These are phyloP conservation scores for Paraleonurus japonicus DNA, from an alignment of 257 asterid genomes.

Conservation along the genomic window DNA sequence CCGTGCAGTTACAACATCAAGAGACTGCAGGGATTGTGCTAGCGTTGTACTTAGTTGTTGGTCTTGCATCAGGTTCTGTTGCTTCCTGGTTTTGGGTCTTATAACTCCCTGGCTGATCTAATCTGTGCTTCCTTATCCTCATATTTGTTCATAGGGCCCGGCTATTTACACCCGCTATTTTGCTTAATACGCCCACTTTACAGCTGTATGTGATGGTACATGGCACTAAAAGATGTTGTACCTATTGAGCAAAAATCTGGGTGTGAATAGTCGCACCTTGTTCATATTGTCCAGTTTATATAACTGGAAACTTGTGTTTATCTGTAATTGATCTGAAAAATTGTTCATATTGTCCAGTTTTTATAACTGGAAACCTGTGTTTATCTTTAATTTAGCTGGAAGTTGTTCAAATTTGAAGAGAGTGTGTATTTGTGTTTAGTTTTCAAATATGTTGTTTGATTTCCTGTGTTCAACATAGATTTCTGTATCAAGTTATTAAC, in stretches of 20 bases:
- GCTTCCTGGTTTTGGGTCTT: slow-evolving; percentile 94
- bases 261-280: too few species aligned
- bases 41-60: slow-evolving; percentile 61
- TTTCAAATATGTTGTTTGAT: background rate
- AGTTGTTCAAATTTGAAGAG: background rate
- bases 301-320: background rate
- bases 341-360: background rate
- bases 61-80: slow-evolving; percentile 73
- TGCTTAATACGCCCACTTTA: too few species aligned
- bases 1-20: slow-evolving; percentile 66
- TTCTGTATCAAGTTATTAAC: too few species aligned
- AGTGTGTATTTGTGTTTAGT: background rate
- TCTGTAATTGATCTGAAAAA: slow-evolving; percentile 16
- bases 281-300: slow-evolving; percentile 11
- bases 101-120: slow-evolving; percentile 4
- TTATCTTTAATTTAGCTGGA: too few species aligned
- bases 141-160: too few species aligned
- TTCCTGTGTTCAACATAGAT: background rate
- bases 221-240: too few species aligned
- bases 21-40: slow-evolving; percentile 84
- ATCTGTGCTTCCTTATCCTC: background rate
- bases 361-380: too few species aligned
- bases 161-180: too few species aligned
- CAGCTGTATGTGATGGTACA: too few species aligned
- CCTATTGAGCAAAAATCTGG: too few species aligned